A percentile compares a stretch with the other conserved stretches of the same genome.
Conservation (phyloP, 2,329 filamentous ascomycete genomes). For the Talaromyces funiculosus region DNA sequence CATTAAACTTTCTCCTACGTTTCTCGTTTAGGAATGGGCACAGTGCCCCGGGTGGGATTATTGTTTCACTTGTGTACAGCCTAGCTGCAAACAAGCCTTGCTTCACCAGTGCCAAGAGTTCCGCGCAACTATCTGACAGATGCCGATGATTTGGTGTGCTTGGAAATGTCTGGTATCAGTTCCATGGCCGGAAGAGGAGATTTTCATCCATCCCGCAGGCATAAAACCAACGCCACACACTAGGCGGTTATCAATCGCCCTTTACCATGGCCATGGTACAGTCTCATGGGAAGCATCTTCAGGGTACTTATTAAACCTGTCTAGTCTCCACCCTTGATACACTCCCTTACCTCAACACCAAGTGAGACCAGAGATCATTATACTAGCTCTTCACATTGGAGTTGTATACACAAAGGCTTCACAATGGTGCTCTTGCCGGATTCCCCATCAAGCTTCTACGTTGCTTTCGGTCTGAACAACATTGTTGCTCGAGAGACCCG, state of each 20-base stretch:
- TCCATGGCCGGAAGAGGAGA: background rate
- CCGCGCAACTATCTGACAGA: background rate
- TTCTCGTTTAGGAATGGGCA: background rate
- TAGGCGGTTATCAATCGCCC: background rate
- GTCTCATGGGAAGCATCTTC: background rate
- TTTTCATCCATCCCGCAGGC: background rate
- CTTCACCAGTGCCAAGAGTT: background rate
- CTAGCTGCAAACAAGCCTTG: background rate
- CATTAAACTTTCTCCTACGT: background rate
- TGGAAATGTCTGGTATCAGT: conserved; percentile 1
- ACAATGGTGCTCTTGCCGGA: conserved; percentile 4
- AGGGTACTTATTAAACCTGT: conserved; percentile 1
- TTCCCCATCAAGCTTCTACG: conserved; percentile 8
- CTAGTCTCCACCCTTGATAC: background rate
- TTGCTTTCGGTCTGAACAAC: conserved; percentile 21
- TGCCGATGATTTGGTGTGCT: background rate
- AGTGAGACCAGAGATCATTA: background rate
- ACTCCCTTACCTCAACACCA: background rate
- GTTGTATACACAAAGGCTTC: background rate
- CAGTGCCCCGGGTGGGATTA: background rate
- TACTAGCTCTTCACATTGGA: background rate
- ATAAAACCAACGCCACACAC: background rate
- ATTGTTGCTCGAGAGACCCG: conserved; percentile 21
- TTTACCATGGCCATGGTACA: conserved; percentile 6
- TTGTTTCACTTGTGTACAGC: conserved; percentile 3